Percentiles rank a stretch among this genome's conserved stretches.
Evolutionary conservation across 495 filamentous ascomycete genomes (phyloP).

Genomic region (Penicillium flavigenum): DNA sequence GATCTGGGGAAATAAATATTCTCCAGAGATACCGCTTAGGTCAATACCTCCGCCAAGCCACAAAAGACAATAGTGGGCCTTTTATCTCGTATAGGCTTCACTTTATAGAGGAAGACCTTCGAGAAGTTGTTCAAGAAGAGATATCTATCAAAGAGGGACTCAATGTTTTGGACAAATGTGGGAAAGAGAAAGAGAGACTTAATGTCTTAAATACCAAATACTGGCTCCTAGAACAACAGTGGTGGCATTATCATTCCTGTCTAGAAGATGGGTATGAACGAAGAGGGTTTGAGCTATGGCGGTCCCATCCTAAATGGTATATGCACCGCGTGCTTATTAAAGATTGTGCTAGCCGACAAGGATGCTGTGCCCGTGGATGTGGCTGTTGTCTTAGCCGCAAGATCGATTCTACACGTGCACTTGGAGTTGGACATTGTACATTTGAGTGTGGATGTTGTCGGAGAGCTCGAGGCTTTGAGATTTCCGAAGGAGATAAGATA

Average conservation of each 20-base stretch:
- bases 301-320: slow-evolving; percentile 8
- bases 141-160: neutral
- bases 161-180: neutral
- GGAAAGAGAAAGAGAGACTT: neutral
- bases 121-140: too few species aligned
- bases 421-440: slow-evolving; percentile 15
- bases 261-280: neutral
- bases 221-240: neutral
- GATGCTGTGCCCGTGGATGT: slow-evolving; percentile 10
- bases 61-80: too few species aligned
- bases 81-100: neutral
- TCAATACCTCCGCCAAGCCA: neutral
- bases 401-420: neutral
- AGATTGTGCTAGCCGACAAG: slow-evolving; percentile 7
- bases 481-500: neutral
- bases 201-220: neutral
- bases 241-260: neutral
- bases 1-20: neutral
- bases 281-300: neutral
- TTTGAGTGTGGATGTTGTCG: slow-evolving; percentile 11
- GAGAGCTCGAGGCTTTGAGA: neutral
- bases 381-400: slow-evolving; percentile 9
- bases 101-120: neutral
- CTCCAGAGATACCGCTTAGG: neutral
- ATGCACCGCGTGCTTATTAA: slow-evolving; percentile 3